Conservation (phyloP, 495 filamentous ascomycete species). For the Xylaria sp. region DNA sequence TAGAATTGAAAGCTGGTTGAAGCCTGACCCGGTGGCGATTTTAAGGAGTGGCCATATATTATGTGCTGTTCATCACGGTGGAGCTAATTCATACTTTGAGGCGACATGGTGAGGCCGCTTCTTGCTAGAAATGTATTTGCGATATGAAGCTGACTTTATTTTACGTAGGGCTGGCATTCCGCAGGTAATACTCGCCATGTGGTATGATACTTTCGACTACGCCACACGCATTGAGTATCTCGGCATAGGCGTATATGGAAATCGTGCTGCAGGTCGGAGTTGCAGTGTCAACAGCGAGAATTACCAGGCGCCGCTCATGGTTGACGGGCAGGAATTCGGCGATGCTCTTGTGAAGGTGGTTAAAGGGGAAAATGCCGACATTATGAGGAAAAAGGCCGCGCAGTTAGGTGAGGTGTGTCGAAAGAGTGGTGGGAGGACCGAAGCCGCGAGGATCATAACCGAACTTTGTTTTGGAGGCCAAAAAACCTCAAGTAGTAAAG, state of each 20-base stretch:
- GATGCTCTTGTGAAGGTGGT: slow-evolving; percentile 2
- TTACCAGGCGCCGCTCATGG: neutral
- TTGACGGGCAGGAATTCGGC: slow-evolving; percentile 10
- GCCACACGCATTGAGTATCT: slow-evolving; percentile 58
- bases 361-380: neutral
- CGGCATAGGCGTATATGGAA: slow-evolving; percentile 59
- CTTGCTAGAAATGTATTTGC: too few species aligned
- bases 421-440: neutral
- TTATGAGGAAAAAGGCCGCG: slow-evolving; percentile 4
- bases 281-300: slow-evolving; percentile 31
- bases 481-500: neutral
- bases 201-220: slow-evolving; percentile 64
- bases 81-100: slow-evolving; percentile 53
- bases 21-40: slow-evolving; percentile 46
- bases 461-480: neutral
- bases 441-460: slow-evolving; percentile 5
- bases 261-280: slow-evolving; percentile 40
- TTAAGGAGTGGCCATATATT: slow-evolving; percentile 45
- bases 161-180: slow-evolving; percentile 58
- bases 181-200: slow-evolving; percentile 59
- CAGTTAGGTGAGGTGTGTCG: slow-evolving; percentile 1
- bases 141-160: neutral
- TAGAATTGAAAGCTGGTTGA: slow-evolving; percentile 46
- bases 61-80: slow-evolving; percentile 54
- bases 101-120: slow-evolving; percentile 42